Base-by-base conservation (phyloP, 352 stramenopile species). In the Poterioochromonas sp. region DNA sequence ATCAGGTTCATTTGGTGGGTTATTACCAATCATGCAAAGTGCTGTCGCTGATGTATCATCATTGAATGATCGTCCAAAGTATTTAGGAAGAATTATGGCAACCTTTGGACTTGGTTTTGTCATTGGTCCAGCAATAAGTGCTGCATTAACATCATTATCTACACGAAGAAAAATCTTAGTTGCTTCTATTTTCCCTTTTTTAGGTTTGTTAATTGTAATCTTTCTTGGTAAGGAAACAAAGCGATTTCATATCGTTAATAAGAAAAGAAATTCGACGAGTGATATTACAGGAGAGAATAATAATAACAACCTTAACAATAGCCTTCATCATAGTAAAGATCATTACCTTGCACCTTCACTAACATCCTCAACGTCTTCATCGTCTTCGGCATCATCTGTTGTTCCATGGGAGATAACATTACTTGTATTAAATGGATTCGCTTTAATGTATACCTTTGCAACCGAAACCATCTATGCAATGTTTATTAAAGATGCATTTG, bases 401-500 rank as follows among this genome's bases (percentile, higher is more conserved):
- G 5, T 54, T 12, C 37, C 37, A 12, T 58, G 74, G 22, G 69
- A 78, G 0, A 78, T 85, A 22, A 58, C 79, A 63, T 60, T 85
- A 39, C 68, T 85, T 15, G 62, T 81, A 43, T 60, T 79, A 32
- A 85, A 85, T 77, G 80, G 82, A 20, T 85, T 85, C 41, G 51
- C 83, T 60, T 44, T 85, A 18, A 83, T 85, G 78, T 85, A 83
- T 73, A 80, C 82, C 20, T 84, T 85, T 47, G 79, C 82, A 51
- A 81, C 82, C 18, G 82, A 85, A 78, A 85, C 77, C 37, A 79
- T 85, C 20, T 85, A 85, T 62, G 81, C 80, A 15, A 84, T 84
- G 74, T 84, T 85, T 49, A 70, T 85, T 29, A 84, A 85, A 78
- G 82, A 85, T 58, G 82, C 83, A 47, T 85, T 85, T 73, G 82